phyloP scores from a whole-genome alignment of 371 early-diverging fungal species.

The Encephalitozoon hellem region DNA sequence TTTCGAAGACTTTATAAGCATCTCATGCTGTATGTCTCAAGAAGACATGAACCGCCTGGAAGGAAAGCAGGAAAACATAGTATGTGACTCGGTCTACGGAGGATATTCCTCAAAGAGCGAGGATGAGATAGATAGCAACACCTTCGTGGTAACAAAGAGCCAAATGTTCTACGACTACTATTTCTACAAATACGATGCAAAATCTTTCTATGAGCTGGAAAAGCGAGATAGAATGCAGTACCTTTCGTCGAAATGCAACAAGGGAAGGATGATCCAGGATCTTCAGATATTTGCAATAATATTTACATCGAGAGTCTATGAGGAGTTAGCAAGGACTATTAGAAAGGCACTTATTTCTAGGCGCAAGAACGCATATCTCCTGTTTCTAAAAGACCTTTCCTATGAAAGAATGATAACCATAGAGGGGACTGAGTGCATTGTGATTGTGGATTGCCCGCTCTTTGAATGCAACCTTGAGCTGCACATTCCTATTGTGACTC shows the following conservation, averaged over 20 bases:
- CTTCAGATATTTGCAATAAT: slow-evolving; percentile 43
- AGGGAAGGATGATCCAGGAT: slow-evolving; percentile 10
- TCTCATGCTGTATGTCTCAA: not conserved
- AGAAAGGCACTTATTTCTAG: not conserved
- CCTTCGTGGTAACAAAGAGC: slow-evolving; percentile 12
- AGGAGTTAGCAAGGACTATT: slow-evolving; percentile 23
- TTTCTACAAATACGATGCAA: not conserved
- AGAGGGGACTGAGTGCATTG: slow-evolving; percentile 50
- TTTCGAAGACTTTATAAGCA: not conserved
- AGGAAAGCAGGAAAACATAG: not conserved
- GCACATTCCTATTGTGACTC: slow-evolving; percentile 48
- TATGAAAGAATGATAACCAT: slow-evolving; percentile 48
- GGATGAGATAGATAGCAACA: not conserved
- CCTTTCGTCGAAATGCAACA: slow-evolving; percentile 13
- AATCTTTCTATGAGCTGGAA: slow-evolving; percentile 1
- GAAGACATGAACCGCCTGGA: not conserved
- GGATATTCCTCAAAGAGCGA: too few species aligned
- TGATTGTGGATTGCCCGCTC: slow-evolving; percentile 54
- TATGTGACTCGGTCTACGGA: not conserved
- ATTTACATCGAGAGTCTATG: slow-evolving; percentile 32
- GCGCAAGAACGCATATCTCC: slow-evolving; percentile 29
- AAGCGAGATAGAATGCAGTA: slow-evolving; percentile 17
- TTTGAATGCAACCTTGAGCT: slow-evolving; percentile 34
- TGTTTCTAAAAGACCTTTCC: slow-evolving; percentile 48
- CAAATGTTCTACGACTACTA: slow-evolving; percentile 5